Base-by-base conservation (phyloP, 192 early-diverging fungal species). In the Coemansia sp. region DNA sequence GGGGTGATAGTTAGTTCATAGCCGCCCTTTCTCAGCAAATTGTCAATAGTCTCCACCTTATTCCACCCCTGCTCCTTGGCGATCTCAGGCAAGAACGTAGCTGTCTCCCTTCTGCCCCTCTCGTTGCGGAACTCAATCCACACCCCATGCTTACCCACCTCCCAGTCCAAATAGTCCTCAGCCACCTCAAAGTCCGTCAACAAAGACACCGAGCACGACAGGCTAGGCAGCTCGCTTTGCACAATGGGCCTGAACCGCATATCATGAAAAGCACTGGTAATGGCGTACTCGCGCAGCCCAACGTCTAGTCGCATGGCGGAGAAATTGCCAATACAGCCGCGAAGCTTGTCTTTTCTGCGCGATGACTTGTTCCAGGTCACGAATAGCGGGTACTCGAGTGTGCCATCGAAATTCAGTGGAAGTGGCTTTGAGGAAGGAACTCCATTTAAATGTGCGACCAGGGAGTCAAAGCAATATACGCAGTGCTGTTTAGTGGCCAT, bases 291-390 rank as follows among this genome's bases (percentile, higher is more conserved):
- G 28, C 85, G 78, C 24, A 98, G 70, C 2, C 94, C 93, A 51
- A 68, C 59, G 48, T 85, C 82, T 11, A 98, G 82, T 23, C 83
- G 69, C 82, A 89, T 69, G 8, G 94, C 66, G 3, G 81, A 67
- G 73, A 98, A 98, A 64, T 88, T 96, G 26, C 96, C 96, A 38
- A 98, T 97, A 73, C 95, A 98, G 13, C 96, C 96, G 31, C 95
- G 86, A 39, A 98, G 83, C 11, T 64, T 69, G 33, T 69, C 57
- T n/a, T 79, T 60, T 37, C 62, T 40, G 38, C 48, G 39, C 1
- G 24, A 9, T 16, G 42, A 5, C 59, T 74, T 75, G 50, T 65
- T 57, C 80, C 80, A 83, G 26, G 80, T 74, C 24, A 85, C 73
- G 23, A 75, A 79, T 31, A 79, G 70, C 21, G 77, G 77, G 59